These are phyloP conservation scores for Macroventuria anomochaeta DNA, from an alignment of 2,329 filamentous ascomycete species.

Conservation along the genomic window DNA sequence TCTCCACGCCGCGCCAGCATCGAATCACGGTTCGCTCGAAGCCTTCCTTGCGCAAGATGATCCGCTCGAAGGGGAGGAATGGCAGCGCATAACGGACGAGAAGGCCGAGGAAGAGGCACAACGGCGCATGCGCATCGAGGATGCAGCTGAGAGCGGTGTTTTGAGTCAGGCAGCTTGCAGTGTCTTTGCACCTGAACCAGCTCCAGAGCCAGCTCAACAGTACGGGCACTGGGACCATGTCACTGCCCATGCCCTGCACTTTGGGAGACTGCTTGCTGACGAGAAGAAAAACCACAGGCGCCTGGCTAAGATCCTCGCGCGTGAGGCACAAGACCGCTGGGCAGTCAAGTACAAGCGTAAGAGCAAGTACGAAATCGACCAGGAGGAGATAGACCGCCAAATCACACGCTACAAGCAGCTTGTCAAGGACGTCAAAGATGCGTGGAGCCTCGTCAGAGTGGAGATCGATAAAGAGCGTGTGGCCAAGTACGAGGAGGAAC, in stretches of 20 bases:
- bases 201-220: slow-evolving; percentile 76
- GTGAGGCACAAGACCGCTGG: slow-evolving; percentile 80
- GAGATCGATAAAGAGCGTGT: slow-evolving; percentile 65
- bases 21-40: slow-evolving; percentile 61
- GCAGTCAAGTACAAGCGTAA: slow-evolving; percentile 64
- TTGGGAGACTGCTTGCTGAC: slow-evolving; percentile 77
- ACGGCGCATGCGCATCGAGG: slow-evolving; percentile 71
- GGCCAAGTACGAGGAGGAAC: slow-evolving; percentile 66
- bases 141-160: slow-evolving; percentile 77
- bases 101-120: slow-evolving; percentile 66
- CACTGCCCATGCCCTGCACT: slow-evolving; percentile 77
- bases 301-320: slow-evolving; percentile 79
- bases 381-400: slow-evolving; percentile 74
- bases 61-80: slow-evolving; percentile 53
- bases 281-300: slow-evolving; percentile 80
- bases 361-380: slow-evolving; percentile 75
- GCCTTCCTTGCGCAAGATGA: slow-evolving; percentile 68
- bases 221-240: slow-evolving; percentile 91
- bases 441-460: slow-evolving; percentile 64
- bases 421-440: slow-evolving; percentile 66
- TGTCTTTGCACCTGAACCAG: slow-evolving; percentile 73
- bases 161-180: slow-evolving; percentile 74
- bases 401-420: slow-evolving; percentile 75
- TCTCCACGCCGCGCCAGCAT: slow-evolving; percentile 54
- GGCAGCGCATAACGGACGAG: slow-evolving; percentile 42